A percentile compares a stretch with the other conserved stretches of the same genome.
These are phyloP conservation scores for Patellifolia procumbens DNA, from an alignment of 179 eudicot species.

Conservation along the genomic window DNA sequence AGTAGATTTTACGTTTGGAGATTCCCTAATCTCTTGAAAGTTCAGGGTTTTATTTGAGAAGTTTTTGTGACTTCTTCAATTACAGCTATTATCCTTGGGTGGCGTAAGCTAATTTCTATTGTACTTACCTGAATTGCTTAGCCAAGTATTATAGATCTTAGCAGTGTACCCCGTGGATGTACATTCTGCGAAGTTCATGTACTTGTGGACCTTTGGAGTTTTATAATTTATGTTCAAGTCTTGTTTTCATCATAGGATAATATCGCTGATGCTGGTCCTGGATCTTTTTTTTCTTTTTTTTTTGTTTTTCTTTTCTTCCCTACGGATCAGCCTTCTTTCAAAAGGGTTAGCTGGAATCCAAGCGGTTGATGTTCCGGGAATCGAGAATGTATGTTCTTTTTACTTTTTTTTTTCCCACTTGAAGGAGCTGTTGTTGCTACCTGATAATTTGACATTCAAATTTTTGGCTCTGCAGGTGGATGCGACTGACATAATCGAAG, in stretches of 20 bases:
- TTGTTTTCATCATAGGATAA: not conserved
- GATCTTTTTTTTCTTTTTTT: not conserved
- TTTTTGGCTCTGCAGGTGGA: conserved; percentile 56
- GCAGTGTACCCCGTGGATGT: too few species aligned
- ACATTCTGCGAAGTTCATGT: not conserved
- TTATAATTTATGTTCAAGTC: not conserved
- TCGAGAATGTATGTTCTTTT: conserved; percentile 73
- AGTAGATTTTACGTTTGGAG: too few species aligned
- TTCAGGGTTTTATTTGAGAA: too few species aligned
- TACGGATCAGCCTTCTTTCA: conserved; percentile 69
- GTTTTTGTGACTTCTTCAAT: too few species aligned
- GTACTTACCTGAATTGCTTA: too few species aligned
- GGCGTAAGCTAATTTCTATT: too few species aligned
- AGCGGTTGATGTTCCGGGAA: conserved; percentile 73
- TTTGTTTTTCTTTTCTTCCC: too few species aligned
- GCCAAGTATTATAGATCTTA: too few species aligned
- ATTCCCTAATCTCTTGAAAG: too few species aligned
- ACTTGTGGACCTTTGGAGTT: conserved; percentile 7
- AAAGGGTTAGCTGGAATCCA: conserved; percentile 96
- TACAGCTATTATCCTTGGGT: too few species aligned
- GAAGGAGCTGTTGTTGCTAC: not conserved
- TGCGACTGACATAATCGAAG: conserved; percentile 75
- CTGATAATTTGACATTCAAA: not conserved
- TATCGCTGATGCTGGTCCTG: conserved; percentile 1
- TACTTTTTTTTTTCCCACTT: conserved; percentile 11